Evolutionary conservation across 2,329 filamentous ascomycete species (phyloP).

Genomic region (Graphilbum sp.): DNA sequence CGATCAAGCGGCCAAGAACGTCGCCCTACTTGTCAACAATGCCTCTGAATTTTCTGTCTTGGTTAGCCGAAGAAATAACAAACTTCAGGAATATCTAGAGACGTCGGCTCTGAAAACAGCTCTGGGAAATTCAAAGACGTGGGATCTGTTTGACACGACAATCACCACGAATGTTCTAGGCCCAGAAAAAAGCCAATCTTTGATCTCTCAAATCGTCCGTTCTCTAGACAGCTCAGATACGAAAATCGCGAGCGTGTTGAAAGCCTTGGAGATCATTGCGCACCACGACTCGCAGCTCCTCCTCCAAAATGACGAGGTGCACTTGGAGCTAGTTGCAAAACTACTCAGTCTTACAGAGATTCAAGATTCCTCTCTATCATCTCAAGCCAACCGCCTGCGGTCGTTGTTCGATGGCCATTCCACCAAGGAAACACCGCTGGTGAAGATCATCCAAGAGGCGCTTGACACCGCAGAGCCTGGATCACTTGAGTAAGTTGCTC

Average conservation of each 20-base stretch:
- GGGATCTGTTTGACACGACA: constrained; percentile 31
- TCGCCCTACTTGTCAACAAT: constrained; percentile 31
- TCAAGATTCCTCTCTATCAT: constrained; percentile 20
- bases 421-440: constrained; percentile 25
- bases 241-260: constrained; percentile 18
- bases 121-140: constrained; percentile 16
- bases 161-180: constrained; percentile 25
- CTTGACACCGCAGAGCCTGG: constrained; percentile 30
- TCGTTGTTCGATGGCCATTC: constrained; percentile 26
- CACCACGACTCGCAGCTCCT: constrained; percentile 28
- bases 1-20: constrained; percentile 15
- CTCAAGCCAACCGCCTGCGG: constrained; percentile 25
- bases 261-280: constrained; percentile 30
- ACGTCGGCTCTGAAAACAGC: constrained; percentile 23
- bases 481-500: constrained; percentile 30
- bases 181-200: constrained; percentile 15
- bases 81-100: constrained; percentile 31
- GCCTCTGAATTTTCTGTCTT: constrained; percentile 16
- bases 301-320: constrained; percentile 24
- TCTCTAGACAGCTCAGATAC: constrained; percentile 9
- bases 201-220: constrained; percentile 15
- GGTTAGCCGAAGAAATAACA: constrained; percentile 20
- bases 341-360: constrained; percentile 38
- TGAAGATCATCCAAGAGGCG: constrained; percentile 37
- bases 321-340: constrained; percentile 33